Percentiles rank a stretch among this genome's conserved stretches.
phyloP scores from a whole-genome alignment of 257 asterid genomes.

The Solanum sejunctum region DNA sequence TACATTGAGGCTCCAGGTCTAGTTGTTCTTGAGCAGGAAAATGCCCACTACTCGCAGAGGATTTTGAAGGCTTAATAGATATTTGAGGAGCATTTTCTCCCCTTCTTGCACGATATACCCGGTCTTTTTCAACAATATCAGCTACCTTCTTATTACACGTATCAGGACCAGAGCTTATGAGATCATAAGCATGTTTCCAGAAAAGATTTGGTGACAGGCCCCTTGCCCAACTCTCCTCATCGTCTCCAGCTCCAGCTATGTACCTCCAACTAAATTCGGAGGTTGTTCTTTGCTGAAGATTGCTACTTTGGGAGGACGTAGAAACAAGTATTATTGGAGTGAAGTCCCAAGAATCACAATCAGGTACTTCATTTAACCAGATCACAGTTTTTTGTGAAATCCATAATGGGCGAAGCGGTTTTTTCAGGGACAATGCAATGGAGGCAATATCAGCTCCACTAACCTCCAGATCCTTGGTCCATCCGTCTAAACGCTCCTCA shows the following conservation, averaged over 20 bases:
- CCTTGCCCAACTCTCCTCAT: constrained; percentile 98
- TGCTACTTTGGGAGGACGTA: constrained; percentile 44
- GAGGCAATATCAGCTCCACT: constrained; percentile 88
- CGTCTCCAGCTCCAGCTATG: constrained; percentile 99
- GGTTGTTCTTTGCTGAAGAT: constrained; percentile 47
- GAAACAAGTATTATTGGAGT: constrained; percentile 78
- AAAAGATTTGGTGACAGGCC: constrained; percentile 63
- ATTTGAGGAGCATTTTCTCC: constrained; percentile 70
- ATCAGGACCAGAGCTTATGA: constrained; percentile 70
- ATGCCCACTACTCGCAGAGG: constrained; percentile 5
- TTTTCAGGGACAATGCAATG: constrained; percentile 38
- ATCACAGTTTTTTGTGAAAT: constrained; percentile 86
- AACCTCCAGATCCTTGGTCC: constrained; percentile 64
- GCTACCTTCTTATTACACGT: constrained; percentile 70
- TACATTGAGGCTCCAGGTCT: constrained; percentile 4
- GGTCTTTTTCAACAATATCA: constrained; percentile 62
- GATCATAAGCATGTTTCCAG: constrained; percentile 81
- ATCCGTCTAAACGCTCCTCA: constrained; percentile 48
- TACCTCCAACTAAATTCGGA: constrained; percentile 95
- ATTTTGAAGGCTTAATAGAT: constrained; percentile 36
- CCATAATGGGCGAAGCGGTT: constrained; percentile 87
- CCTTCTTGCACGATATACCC: constrained; percentile 65
- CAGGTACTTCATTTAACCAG: constrained; percentile 97
- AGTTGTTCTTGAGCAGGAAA: constrained; percentile 9
- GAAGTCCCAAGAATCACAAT: constrained; percentile 85